Evolutionary conservation across 352 stramenopile species (phyloP).

Genomic region (Phytophthora palmivora): DNA sequence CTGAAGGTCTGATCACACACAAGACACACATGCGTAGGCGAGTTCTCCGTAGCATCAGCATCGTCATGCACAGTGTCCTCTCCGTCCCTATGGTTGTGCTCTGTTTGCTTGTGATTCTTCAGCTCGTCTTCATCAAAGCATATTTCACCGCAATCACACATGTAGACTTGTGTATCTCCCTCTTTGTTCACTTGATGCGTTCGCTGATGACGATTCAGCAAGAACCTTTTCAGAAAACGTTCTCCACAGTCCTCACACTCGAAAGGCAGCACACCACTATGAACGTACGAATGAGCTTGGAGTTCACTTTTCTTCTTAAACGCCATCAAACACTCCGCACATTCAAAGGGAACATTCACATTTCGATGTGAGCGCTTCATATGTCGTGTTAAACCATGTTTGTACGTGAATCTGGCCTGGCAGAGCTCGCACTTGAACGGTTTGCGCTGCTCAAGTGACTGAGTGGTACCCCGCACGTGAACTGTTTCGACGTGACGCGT

Average conservation of each 20-base stretch:
- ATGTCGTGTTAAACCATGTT: conserved; percentile 69
- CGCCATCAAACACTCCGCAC: conserved; percentile 57
- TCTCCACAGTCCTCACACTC: conserved; percentile 65
- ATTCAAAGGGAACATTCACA: conserved; percentile 63
- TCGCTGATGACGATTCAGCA: conserved; percentile 58
- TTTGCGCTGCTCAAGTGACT: conserved; percentile 42
- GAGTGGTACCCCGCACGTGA: conserved; percentile 34
- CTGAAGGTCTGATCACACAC: conserved; percentile 61
- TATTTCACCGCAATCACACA: conserved; percentile 70
- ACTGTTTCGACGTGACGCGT: conserved; percentile 55
- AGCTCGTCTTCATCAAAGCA: conserved; percentile 61
- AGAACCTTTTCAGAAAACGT: conserved; percentile 71
- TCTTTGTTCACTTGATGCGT: conserved; percentile 35
- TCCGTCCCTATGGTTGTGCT: conserved; percentile 27
- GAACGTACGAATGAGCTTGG: conserved; percentile 78
- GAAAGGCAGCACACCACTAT: conserved; percentile 80
- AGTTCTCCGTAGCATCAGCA: conserved; percentile 1
- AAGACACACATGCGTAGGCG: conserved; percentile 43
- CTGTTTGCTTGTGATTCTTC: conserved; percentile 42
- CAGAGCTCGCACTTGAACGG: conserved; percentile 68
- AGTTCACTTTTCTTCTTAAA: conserved; percentile 88
- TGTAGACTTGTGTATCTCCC: conserved; percentile 51
- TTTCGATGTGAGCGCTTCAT: conserved; percentile 58
- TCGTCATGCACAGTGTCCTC: neutral
- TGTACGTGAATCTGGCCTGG: conserved; percentile 67